Conservation (phyloP, 306 rosid species). For the Hippophae gyantsensis region DNA sequence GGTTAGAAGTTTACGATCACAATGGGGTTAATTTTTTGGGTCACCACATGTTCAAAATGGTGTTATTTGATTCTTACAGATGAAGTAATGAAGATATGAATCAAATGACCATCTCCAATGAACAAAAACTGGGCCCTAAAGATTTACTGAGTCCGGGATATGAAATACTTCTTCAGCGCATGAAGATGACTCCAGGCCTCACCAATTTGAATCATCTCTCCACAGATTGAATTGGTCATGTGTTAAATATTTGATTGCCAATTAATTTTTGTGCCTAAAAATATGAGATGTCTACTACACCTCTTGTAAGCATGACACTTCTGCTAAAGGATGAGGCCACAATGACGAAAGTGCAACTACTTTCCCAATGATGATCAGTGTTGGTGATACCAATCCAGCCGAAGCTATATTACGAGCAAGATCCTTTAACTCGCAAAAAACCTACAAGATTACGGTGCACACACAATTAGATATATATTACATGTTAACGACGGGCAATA, state of each 20-base stretch:
- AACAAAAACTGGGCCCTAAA: no score
- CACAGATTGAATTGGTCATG: background rate
- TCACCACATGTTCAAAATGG: no score
- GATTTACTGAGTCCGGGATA: no score
- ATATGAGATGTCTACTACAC: conserved; percentile 18
- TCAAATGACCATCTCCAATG: no score
- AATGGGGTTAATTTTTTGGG: no score
- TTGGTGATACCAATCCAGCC: conserved; percentile 62
- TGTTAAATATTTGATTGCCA: background rate
- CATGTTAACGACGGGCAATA: background rate
- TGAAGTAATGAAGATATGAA: no score
- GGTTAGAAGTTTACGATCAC: no score
- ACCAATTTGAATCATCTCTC: background rate
- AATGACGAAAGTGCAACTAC: conserved; percentile 81
- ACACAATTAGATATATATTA: conserved; percentile 15
- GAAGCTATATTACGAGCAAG: conserved; percentile 53
- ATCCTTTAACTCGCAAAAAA: conserved; percentile 70
- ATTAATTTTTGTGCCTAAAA: background rate
- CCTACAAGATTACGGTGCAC: conserved; percentile 39
- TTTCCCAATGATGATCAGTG: conserved; percentile 76
- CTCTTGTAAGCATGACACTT: conserved; percentile 42
- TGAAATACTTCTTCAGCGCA: no score
- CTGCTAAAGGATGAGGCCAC: conserved; percentile 50
- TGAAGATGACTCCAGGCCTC: no score
- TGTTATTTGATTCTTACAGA: no score